Evolutionary conservation across 2,329 filamentous ascomycete genomes (phyloP), one percentile per base, ranked within the genome.

Genomic region (Fusarium penzigii): DNA sequence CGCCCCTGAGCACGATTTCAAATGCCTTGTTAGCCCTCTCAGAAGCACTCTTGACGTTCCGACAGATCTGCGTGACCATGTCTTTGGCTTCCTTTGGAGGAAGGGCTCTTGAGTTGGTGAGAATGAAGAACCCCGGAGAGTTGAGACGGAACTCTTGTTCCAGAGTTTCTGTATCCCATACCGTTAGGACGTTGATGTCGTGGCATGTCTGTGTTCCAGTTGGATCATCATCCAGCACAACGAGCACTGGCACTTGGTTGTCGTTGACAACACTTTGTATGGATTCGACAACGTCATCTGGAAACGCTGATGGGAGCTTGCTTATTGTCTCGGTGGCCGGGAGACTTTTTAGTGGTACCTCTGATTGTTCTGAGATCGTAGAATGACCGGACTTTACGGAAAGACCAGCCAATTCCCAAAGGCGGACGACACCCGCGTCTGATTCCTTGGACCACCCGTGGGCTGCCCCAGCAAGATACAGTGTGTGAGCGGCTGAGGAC

Each of bases 161-260:
- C 3, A 84, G 68, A 0, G 74, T 77, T 1, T 67, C 58, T 6
- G 73, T 57, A 51, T 79, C 76, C 80, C 80, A 84, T 6, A 78
- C 76, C 1, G 79, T 81, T 17, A 85, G 70, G 2, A 84, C 79
- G 45, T 72, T 67, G 53, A 85, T 77, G 57, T 79, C 75, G 64
- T 84, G 79, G 65, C 81, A 83, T n/a, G 82, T 84, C 61, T 84
- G 81, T 0, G 81, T 84, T n/a, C 81, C 80, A 1, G 81, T 84
- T 32, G 81, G 80, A 49, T 84, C 80, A 52, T 84, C 81, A 48
- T 83, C 80, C 6, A 79, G 70, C 1, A 70, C 70, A 5, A 79
- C 69, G 13, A 74, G 68, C 8, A 69, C 62, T 12, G 70, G 69
- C 5, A 66, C 59, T 3, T 64, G 45, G 12, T 57, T 53, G 17